phyloP scores from a whole-genome alignment of 208 protist species.

The Leishmania turanica region DNA sequence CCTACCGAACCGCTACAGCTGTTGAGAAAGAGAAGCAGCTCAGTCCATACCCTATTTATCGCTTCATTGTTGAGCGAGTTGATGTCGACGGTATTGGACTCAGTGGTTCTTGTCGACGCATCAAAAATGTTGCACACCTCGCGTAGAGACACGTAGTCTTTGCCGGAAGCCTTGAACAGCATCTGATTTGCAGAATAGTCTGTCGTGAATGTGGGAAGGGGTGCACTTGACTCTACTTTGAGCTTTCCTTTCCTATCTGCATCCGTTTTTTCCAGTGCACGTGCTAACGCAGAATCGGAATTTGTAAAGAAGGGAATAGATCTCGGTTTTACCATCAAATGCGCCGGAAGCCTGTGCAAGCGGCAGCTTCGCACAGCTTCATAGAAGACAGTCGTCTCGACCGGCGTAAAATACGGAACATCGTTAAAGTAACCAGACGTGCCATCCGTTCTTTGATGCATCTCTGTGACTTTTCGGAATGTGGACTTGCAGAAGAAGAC shows the following conservation, averaged over 20 bases:
- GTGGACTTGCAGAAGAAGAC: not conserved
- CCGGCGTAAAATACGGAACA: constrained; percentile 67
- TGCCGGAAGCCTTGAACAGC: constrained; percentile 15
- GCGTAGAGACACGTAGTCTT: constrained; percentile 18
- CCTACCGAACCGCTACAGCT: not conserved
- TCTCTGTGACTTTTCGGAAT: constrained; percentile 8
- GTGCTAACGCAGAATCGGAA: constrained; percentile 9
- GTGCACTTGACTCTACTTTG: constrained; percentile 9
- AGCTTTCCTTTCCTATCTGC: constrained; percentile 8
- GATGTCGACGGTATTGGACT: not conserved
- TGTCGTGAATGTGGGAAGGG: constrained; percentile 24
- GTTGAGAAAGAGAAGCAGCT: constrained; percentile 26
- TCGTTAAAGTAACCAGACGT: constrained; percentile 69
- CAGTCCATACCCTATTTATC: constrained; percentile 31
- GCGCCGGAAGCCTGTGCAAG: constrained; percentile 56
- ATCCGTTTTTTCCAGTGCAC: constrained; percentile 5
- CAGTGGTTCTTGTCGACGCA: not conserved
- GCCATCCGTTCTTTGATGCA: constrained; percentile 33
- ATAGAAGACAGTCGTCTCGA: constrained; percentile 70
- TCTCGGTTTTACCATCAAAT: constrained; percentile 48
- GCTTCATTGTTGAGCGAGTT: constrained; percentile 9
- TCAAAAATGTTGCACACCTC: constrained; percentile 16
- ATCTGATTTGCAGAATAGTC: constrained; percentile 18
- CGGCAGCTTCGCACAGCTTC: constrained; percentile 43
- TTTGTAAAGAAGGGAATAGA: constrained; percentile 54